A percentile compares a stretch with the other conserved stretches of the same genome.
Conservation (phyloP, 2,329 filamentous ascomycete species). For the Daldinia eschscholtzii region DNA sequence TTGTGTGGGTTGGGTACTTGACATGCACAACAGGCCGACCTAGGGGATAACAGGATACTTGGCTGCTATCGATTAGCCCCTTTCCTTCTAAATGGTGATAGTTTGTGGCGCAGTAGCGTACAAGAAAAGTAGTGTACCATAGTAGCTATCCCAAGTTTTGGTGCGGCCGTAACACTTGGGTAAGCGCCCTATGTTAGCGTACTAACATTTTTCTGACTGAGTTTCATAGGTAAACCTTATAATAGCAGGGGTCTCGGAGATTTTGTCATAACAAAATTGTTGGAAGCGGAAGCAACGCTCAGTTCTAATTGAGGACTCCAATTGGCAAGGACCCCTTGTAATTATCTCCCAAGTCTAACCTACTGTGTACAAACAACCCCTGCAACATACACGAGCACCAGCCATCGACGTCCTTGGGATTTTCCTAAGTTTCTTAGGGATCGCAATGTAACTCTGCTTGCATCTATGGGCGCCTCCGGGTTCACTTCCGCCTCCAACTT, state of each 20-base stretch:
- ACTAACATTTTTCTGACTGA: slow-evolving; percentile 23
- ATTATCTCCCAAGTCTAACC: no score
- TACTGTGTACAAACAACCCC: neutral
- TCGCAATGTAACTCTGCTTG: slow-evolving; percentile 38
- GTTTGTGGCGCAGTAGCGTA: slow-evolving; percentile 39
- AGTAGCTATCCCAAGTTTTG: slow-evolving; percentile 5
- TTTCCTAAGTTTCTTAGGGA: slow-evolving; percentile 3
- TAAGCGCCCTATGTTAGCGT: slow-evolving; percentile 34
- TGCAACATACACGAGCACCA: slow-evolving; percentile 7
- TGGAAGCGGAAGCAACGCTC: neutral
- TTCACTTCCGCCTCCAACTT: slow-evolving; percentile 42
- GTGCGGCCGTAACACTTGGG: neutral
- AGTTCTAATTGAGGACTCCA: slow-evolving; percentile 43
- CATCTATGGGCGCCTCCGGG: slow-evolving; percentile 36
- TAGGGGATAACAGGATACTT: neutral
- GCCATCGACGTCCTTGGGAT: slow-evolving; percentile 12
- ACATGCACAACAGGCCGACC: no score
- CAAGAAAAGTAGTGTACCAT: neutral
- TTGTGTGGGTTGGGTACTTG: neutral
- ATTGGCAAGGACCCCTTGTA: slow-evolving; percentile 29
- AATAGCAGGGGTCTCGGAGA: neutral
- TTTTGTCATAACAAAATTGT: slow-evolving; percentile 6
- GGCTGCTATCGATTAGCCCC: slow-evolving; percentile 33
- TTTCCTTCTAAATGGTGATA: slow-evolving; percentile 28
- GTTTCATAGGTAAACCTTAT: neutral